Evolutionary conservation across 2,329 filamentous ascomycete species (phyloP).

Genomic region (Hypoxylon sp.): DNA sequence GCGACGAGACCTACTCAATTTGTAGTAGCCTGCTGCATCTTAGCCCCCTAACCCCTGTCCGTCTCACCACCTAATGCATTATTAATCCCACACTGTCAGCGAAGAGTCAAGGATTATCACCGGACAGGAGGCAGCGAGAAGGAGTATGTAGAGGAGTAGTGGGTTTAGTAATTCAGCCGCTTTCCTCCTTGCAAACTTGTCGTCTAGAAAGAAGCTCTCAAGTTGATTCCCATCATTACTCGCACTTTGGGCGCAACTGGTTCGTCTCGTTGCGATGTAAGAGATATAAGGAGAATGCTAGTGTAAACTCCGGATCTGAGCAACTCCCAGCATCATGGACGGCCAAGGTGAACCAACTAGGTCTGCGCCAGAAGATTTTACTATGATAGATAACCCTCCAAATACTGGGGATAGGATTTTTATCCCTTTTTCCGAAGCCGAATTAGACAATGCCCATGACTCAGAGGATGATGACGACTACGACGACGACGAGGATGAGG

Average conservation of each 20-base stretch:
- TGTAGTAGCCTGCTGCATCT: constrained; percentile 6
- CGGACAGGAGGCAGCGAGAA: background rate
- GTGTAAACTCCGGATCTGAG: constrained; percentile 2
- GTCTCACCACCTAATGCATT: constrained; percentile 4
- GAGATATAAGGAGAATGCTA: background rate
- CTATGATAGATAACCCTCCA: constrained; percentile 10
- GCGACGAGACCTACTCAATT: constrained; percentile 2
- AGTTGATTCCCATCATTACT: background rate
- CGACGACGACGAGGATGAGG: constrained; percentile 21
- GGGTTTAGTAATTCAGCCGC: constrained; percentile 9
- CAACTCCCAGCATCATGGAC: constrained; percentile 9
- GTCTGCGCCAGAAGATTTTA: constrained; percentile 24
- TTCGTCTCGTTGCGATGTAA: constrained; percentile 7
- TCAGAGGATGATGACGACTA: constrained; percentile 13
- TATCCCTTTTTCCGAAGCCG: constrained; percentile 18
- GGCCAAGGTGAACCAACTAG: background rate
- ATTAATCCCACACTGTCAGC: constrained; percentile 13
- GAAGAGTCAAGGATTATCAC: constrained; percentile 2
- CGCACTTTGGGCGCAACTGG: background rate
- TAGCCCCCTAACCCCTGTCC: constrained; percentile 17
- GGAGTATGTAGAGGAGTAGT: background rate
- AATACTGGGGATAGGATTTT: constrained; percentile 14
- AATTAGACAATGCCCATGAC: constrained; percentile 15
- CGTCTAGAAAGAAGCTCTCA: background rate
- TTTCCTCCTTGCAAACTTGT: background rate